These are phyloP conservation scores for Cymbidium sinense DNA, from an alignment of 106 monocot genomes.

Conservation along the genomic window DNA sequence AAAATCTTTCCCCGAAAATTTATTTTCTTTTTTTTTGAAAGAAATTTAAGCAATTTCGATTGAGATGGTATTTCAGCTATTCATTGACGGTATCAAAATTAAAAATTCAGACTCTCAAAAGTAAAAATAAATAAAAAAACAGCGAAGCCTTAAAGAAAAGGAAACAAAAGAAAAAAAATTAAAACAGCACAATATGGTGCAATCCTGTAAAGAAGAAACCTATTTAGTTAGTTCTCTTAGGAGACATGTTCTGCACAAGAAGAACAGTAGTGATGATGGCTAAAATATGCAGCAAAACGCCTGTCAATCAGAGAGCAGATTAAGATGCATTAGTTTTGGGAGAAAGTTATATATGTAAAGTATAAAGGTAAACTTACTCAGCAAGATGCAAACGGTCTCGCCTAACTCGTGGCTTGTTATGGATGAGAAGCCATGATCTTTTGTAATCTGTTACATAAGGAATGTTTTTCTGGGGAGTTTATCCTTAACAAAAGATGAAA, in stretches of 20 bases:
- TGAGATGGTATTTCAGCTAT: too few relatives aligned
- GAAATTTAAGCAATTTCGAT: too few relatives aligned
- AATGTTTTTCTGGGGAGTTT: neutral
- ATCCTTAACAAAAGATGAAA: neutral
- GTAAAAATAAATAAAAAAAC: too few relatives aligned
- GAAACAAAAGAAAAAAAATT: neutral
- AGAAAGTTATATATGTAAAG: neutral
- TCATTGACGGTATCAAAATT: too few relatives aligned
- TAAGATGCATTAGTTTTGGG: neutral
- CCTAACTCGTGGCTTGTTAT: slow-evolving; percentile 32
- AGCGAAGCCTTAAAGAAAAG: too few relatives aligned
- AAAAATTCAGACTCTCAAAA: too few relatives aligned
- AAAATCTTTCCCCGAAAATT: too few relatives aligned
- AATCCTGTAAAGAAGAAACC: neutral
- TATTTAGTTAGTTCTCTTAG: slow-evolving; percentile 49
- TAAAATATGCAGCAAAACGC: slow-evolving; percentile 45
- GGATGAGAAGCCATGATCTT: slow-evolving; percentile 8
- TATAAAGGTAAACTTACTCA: slow-evolving; percentile 25
- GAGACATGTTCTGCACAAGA: slow-evolving; percentile 72
- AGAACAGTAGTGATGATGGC: slow-evolving; percentile 43
- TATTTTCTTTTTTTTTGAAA: too few relatives aligned
- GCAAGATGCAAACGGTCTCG: slow-evolving; percentile 26
- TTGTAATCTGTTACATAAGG: slow-evolving; percentile 25
- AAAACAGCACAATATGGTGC: neutral
- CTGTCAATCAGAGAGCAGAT: slow-evolving; percentile 17